Percentiles rank a stretch among this genome's conserved stretches.
These are phyloP conservation scores for Elsinoe australis DNA, from an alignment of 2,329 filamentous ascomycete genomes.

Conservation along the genomic window DNA sequence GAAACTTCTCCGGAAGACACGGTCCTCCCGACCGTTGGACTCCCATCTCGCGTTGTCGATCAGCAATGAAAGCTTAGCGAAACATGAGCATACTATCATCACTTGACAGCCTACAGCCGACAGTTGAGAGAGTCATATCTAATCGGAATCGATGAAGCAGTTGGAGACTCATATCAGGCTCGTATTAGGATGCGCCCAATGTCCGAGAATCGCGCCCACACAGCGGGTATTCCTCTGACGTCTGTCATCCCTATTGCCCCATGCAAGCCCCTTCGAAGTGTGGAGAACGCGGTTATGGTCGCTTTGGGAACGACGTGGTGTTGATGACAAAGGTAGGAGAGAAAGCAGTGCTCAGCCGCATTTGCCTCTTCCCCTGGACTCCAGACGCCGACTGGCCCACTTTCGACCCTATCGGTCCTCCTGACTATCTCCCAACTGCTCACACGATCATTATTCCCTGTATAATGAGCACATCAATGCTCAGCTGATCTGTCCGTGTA, in stretches of 20 bases:
- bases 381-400: slow-evolving; percentile 1
- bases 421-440: slow-evolving; percentile 1
- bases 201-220: neutral
- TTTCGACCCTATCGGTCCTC: neutral
- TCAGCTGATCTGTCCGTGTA: neutral
- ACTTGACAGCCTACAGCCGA: neutral
- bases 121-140: slow-evolving; percentile 12
- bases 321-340: slow-evolving; percentile 1
- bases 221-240: neutral
- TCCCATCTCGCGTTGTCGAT: slow-evolving; percentile 13
- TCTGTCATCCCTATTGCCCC: slow-evolving; percentile 4
- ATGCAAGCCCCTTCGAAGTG: neutral
- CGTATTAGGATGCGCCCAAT: neutral
- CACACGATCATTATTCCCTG: neutral
- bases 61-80: slow-evolving; percentile 14
- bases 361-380: slow-evolving; percentile 1
- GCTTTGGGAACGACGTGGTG: neutral
- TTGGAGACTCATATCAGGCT: neutral
- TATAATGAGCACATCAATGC: neutral
- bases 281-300: neutral
- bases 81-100: neutral
- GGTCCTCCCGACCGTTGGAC: slow-evolving; percentile 8
- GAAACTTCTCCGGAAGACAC: neutral
- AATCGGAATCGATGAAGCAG: slow-evolving; percentile 13
- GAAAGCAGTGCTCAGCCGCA: neutral